Conservation (phyloP, 202 grass and related monocot species). For the Panicum hallii region DNA sequence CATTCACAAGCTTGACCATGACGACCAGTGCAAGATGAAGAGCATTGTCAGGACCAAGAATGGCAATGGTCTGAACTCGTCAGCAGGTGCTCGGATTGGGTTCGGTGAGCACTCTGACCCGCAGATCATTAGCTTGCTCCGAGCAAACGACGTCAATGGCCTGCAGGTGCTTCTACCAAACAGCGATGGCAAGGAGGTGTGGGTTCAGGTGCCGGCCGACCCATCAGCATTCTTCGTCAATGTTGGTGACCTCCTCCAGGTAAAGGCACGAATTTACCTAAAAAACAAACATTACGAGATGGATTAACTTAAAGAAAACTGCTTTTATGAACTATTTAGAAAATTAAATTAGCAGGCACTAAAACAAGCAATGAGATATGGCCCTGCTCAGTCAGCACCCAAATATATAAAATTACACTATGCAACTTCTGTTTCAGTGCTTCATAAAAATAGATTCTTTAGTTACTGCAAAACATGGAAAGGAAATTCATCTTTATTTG, state of each 20-base stretch:
- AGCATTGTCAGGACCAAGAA: conserved; percentile 44
- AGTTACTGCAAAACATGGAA: conserved; percentile 29
- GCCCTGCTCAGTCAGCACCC: not conserved
- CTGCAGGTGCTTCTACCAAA: conserved; percentile 66
- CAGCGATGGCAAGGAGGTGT: conserved; percentile 27
- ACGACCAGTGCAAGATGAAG: conserved; percentile 57
- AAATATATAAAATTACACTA: conserved; percentile 6
- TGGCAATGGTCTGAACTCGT: conserved; percentile 42
- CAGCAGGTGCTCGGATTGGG: conserved; percentile 54
- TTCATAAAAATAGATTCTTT: conserved; percentile 23
- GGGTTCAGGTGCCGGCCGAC: conserved; percentile 83
- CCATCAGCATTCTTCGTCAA: conserved; percentile 82
- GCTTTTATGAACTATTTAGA: conserved; percentile 5
- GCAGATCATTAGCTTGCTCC: conserved; percentile 85
- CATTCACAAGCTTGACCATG: conserved; percentile 62
- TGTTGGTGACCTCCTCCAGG: conserved; percentile 90
- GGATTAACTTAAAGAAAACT: conserved; percentile 20
- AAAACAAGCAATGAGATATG: conserved; percentile 21
- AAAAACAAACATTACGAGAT: conserved; percentile 25
- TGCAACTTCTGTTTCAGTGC: not conserved
- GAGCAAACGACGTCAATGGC: conserved; percentile 81
- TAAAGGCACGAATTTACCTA: conserved; percentile 37
- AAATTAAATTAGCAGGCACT: conserved; percentile 3
- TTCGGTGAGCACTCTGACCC: conserved; percentile 98
- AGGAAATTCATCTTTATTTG: not conserved